Percentiles rank a stretch among this genome's conserved stretches.
These are phyloP conservation scores for Microascus cirrosus DNA, from an alignment of 2,329 filamentous ascomycete species.

Conservation along the genomic window DNA sequence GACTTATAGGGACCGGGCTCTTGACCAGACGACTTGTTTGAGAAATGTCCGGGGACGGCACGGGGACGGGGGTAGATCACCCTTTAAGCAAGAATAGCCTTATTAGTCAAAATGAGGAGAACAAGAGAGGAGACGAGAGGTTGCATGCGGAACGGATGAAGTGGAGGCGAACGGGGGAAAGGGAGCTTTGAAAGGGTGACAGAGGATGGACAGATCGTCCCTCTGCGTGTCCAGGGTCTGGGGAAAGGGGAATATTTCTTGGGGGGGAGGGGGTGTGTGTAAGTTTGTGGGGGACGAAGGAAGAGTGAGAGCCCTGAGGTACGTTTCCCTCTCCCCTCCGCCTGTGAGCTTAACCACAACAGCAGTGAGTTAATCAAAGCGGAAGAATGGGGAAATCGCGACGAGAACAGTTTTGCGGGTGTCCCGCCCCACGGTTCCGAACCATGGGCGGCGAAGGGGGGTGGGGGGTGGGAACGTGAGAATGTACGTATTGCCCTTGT, in stretches of 20 bases:
- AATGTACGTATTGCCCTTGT: too few species aligned
- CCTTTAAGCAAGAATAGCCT: neutral
- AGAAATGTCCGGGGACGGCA: neutral
- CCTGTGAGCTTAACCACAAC: neutral
- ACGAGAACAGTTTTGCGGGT: neutral
- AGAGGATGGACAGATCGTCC: neutral
- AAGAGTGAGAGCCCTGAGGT: neutral
- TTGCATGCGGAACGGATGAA: neutral
- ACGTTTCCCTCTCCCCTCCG: neutral
- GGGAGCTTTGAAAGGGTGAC: neutral
- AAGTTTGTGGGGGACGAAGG: neutral
- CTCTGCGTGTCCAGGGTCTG: neutral
- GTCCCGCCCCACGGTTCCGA: neutral
- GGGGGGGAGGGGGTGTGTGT: neutral
- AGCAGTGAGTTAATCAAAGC: neutral
- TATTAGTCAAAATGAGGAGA: neutral
- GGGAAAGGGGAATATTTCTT: neutral
- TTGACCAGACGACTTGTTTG: neutral
- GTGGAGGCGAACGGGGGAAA: slow-evolving; percentile 12
- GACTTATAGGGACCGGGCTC: neutral
- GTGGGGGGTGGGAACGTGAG: too few species aligned
- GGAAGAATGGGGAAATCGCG: neutral
- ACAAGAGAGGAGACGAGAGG: neutral
- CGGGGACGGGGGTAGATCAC: neutral
- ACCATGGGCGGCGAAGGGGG: neutral